A percentile compares a stretch with the other conserved stretches of the same genome.
Evolutionary conservation across 169 alveolate species (phyloP).

Genomic region (Eimeria tenella): DNA sequence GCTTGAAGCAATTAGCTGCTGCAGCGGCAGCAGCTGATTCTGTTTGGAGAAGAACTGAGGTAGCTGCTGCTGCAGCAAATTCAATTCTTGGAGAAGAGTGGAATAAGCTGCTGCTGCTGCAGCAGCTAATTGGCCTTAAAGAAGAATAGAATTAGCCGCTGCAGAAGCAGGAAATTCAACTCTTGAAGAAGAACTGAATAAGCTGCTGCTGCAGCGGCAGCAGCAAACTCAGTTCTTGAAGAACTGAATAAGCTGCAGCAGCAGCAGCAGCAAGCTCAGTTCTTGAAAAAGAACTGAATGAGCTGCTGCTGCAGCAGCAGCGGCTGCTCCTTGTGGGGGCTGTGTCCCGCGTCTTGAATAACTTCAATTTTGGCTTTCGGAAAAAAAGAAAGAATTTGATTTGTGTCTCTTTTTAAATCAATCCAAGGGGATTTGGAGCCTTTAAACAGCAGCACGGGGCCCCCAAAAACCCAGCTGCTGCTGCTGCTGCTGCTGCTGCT

Average conservation of each 20-base stretch:
- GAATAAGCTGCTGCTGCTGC: too few relatives aligned
- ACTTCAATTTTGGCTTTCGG: not conserved
- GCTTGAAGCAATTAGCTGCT: not conserved
- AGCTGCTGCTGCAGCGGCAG: too few relatives aligned
- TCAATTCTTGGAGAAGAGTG: too few relatives aligned
- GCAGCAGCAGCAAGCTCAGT: too few relatives aligned
- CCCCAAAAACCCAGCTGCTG: not conserved
- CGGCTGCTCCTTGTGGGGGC: conserved; percentile 10
- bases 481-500: conserved; percentile 35
- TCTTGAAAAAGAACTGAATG: not conserved
- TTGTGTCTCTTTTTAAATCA: not conserved
- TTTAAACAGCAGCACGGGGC: not conserved
- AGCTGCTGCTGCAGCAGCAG: not conserved
- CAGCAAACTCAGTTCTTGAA: too few relatives aligned
- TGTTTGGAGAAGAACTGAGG: too few relatives aligned
- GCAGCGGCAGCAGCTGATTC: not conserved
- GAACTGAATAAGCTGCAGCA: too few relatives aligned
- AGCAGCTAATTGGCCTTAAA: too few relatives aligned
- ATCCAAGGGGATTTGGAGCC: not conserved
- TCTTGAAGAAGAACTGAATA: too few relatives aligned
- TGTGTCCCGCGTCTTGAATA: not conserved
- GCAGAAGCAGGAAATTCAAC: too few relatives aligned
- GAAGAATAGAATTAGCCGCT: too few relatives aligned
- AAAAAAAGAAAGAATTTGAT: not conserved
- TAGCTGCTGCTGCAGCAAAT: too few relatives aligned